Percentiles rank a stretch among this genome's conserved stretches.
Conservation (phyloP, 2,329 filamentous ascomycete species). For the Penicillium sp. region DNA sequence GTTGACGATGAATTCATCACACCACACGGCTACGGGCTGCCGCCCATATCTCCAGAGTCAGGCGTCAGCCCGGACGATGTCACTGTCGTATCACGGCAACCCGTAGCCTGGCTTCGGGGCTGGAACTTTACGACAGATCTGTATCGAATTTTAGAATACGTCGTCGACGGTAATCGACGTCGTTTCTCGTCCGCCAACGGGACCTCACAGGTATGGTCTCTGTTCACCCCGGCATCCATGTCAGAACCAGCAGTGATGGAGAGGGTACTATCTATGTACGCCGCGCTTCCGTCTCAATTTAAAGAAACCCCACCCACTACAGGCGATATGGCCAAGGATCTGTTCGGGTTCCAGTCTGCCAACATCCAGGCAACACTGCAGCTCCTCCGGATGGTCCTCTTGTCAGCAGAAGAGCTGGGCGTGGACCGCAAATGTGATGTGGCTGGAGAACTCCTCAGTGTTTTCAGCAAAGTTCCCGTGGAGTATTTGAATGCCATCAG, state of each 20-base stretch:
- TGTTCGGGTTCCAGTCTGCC: conserved; percentile 52
- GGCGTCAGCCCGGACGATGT: conserved; percentile 12
- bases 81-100: conserved; percentile 14
- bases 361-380: conserved; percentile 53
- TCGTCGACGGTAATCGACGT: conserved; percentile 31
- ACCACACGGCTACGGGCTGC: conserved; percentile 27
- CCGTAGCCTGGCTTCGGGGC: conserved; percentile 52
- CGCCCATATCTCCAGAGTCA: conserved; percentile 20
- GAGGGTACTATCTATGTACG: conserved; percentile 26
- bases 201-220: conserved; percentile 26
- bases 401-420: conserved; percentile 37
- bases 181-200: conserved; percentile 26
- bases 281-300: conserved; percentile 26
- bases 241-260: conserved; percentile 29
- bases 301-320: conserved; percentile 29
- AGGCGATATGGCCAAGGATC: conserved; percentile 37
- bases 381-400: conserved; percentile 51
- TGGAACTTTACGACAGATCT: conserved; percentile 61
- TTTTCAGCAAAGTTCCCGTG: conserved; percentile 46
- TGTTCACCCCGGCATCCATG: conserved; percentile 24
- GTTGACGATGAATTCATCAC: conserved; percentile 50
- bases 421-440: conserved; percentile 50
- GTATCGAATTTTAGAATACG: conserved; percentile 58
- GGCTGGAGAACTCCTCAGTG: conserved; percentile 46
- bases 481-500: conserved; percentile 51